phyloP scores from a whole-genome alignment of 2,329 filamentous ascomycete genomes.

The Myriosclerotinia scirpicola region DNA sequence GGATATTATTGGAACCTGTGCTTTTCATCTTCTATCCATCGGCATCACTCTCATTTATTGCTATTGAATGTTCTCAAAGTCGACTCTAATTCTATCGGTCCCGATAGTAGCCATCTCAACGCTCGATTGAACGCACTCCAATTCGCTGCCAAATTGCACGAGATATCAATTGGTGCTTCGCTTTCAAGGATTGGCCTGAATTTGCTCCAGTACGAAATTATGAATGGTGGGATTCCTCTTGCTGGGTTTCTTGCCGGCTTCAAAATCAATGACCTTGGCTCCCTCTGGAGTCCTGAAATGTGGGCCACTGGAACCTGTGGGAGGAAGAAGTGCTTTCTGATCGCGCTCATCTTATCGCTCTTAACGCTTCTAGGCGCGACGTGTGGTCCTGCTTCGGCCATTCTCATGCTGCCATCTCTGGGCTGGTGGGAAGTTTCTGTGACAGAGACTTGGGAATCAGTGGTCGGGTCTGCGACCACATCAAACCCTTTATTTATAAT shows the following conservation, averaged over 20 bases:
- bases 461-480: neutral
- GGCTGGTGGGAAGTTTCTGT: constrained; percentile 1
- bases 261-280: constrained; percentile 2
- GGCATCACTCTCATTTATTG: neutral
- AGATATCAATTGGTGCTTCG: neutral
- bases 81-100: neutral
- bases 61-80: neutral
- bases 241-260: neutral
- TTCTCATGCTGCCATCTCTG: constrained; percentile 2
- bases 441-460: neutral
- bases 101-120: neutral
- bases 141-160: neutral
- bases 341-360: neutral
- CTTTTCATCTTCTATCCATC: neutral
- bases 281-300: neutral
- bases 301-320: neutral
- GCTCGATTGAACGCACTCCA: neutral
- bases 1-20: too few species aligned
- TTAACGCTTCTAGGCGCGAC: neutral
- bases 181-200: neutral
- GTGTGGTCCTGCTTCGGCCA: constrained; percentile 4
- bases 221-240: neutral
- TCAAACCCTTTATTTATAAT: neutral
- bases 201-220: neutral
- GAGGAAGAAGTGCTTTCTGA: neutral